Evolutionary conservation across 345 rosid genomes (phyloP).

Genomic region (Iberis pinnata): DNA sequence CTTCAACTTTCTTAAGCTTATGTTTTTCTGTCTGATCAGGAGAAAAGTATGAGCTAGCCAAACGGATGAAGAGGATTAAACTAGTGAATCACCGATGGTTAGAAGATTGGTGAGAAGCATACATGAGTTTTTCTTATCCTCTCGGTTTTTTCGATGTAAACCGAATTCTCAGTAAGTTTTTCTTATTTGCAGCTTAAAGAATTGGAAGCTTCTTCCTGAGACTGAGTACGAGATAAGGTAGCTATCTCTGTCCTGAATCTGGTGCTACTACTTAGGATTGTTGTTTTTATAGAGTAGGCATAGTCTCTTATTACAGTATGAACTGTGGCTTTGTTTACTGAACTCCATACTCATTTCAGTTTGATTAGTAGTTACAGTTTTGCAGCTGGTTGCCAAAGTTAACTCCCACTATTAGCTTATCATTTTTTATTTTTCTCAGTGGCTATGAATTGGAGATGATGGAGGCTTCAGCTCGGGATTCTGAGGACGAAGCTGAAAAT

Average conservation of each 20-base stretch:
- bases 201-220: slow-evolving; percentile 83
- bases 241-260: neutral
- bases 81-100: slow-evolving; percentile 88
- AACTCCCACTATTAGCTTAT: slow-evolving; percentile 6
- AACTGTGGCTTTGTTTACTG: neutral
- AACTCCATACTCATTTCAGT: slow-evolving; percentile 4
- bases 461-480: slow-evolving; percentile 91
- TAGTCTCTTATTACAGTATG: slow-evolving; percentile 3
- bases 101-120: slow-evolving; percentile 65
- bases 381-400: neutral
- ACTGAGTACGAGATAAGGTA: slow-evolving; percentile 70
- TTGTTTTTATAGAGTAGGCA: neutral
- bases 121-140: slow-evolving; percentile 7
- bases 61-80: slow-evolving; percentile 63
- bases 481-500: slow-evolving; percentile 67
- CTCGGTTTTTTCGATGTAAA: neutral
- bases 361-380: slow-evolving; percentile 2
- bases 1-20: neutral
- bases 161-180: neutral
- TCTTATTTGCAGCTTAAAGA: slow-evolving; percentile 55
- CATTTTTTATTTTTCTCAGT: slow-evolving; percentile 32
- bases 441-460: slow-evolving; percentile 72
- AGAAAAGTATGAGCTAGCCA: slow-evolving; percentile 92
- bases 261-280: neutral
- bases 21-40: slow-evolving; percentile 39